A percentile compares a stretch with the other conserved stretches of the same genome.
These are phyloP conservation scores for Aquilaria sinensis DNA, from an alignment of 345 rosid genomes.

Conservation along the genomic window DNA sequence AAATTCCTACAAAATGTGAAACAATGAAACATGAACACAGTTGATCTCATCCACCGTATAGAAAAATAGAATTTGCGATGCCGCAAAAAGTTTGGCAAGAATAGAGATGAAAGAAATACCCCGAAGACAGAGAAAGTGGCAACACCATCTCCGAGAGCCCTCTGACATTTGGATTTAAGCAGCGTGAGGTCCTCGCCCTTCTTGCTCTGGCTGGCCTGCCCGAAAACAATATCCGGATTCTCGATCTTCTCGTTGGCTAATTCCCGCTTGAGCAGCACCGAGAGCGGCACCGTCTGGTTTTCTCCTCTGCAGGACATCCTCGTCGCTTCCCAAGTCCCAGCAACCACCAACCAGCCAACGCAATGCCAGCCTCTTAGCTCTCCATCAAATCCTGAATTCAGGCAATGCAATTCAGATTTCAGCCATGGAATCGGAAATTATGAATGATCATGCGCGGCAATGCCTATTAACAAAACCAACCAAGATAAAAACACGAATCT, in stretches of 20 bases:
- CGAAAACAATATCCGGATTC: conserved; percentile 64
- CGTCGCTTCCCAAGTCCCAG: neutral
- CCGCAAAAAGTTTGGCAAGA: neutral
- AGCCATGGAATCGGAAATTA: conserved; percentile 1
- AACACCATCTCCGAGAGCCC: conserved; percentile 68
- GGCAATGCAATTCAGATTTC: neutral
- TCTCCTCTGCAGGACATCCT: conserved; percentile 48
- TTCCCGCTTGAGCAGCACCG: conserved; percentile 85
- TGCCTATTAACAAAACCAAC: neutral
- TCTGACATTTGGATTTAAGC: conserved; percentile 63
- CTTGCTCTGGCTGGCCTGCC: conserved; percentile 79
- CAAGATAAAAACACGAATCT: neutral
- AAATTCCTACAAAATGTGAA: neutral
- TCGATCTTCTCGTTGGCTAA: conserved; percentile 67
- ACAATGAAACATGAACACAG: neutral
- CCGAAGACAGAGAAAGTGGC: conserved; percentile 69
- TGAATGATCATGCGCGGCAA: neutral
- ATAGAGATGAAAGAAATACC: conserved; percentile 24
- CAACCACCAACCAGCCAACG: neutral
- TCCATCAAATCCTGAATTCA: neutral
- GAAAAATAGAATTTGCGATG: neutral
- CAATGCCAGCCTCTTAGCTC: conserved; percentile 11
- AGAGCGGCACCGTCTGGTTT: conserved; percentile 77
- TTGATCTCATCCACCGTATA: too few relatives aligned
- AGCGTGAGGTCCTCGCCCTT: conserved; percentile 80